Evolutionary conservation across 2,329 filamentous ascomycete genomes (phyloP).

Genomic region (Tolypocladium tropicale): DNA sequence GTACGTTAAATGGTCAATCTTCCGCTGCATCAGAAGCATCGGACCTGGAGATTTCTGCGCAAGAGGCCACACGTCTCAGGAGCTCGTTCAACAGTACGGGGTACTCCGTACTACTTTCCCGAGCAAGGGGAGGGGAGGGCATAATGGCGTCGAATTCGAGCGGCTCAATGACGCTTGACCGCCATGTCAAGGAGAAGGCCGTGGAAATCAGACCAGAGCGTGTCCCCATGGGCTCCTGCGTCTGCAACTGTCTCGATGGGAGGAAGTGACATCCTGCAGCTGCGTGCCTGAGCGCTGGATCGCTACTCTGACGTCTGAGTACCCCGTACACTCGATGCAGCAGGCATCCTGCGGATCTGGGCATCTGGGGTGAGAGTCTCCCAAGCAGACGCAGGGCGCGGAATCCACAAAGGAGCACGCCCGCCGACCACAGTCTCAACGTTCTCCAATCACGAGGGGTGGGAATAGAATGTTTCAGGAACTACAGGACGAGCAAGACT

Average conservation of each 20-base stretch:
- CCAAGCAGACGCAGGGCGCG: neutral
- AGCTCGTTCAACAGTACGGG: too few species aligned
- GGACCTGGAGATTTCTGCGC: neutral
- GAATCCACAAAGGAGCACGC: neutral
- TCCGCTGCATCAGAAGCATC: neutral
- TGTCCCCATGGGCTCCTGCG: neutral
- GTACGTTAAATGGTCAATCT: neutral
- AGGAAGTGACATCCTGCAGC: neutral
- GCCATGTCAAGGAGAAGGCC: neutral
- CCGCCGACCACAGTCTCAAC: neutral
- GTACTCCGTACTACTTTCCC: too few species aligned
- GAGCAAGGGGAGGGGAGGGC: too few species aligned
- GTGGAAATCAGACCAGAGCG: neutral
- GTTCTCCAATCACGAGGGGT: neutral
- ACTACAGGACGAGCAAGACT: neutral
- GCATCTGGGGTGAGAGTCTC: neutral
- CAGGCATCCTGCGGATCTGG: neutral
- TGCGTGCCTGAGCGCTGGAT: neutral
- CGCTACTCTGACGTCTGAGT: too few species aligned
- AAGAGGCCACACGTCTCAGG: too few species aligned
- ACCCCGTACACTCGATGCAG: neutral
- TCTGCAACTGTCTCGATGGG: neutral
- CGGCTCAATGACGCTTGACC: too few species aligned
- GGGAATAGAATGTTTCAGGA: neutral
- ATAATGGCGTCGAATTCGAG: neutral